Evolutionary conservation across 176 grass and related monocot species (phyloP).

Genomic region (Oryza meridionalis): DNA sequence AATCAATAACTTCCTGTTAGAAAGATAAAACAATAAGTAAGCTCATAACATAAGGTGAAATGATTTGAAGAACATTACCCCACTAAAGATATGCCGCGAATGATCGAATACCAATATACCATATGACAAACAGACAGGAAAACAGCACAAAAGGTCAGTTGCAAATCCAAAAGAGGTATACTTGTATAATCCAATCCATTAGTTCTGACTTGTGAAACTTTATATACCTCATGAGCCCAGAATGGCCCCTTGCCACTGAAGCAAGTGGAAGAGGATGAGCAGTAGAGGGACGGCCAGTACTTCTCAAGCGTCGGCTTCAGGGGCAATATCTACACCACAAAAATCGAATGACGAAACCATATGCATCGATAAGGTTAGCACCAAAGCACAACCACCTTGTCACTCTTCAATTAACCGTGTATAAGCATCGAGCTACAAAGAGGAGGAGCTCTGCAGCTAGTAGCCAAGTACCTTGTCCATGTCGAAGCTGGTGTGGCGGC

Average conservation of each 20-base stretch:
- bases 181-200: background rate
- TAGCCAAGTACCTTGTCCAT: conserved; percentile 44
- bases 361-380: background rate
- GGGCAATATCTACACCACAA: conserved; percentile 36
- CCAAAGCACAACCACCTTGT: background rate
- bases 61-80: conserved; percentile 44
- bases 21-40: background rate
- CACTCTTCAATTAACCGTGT: background rate
- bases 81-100: conserved; percentile 36
- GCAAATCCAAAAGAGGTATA: background rate
- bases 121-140: background rate
- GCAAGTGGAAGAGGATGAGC: conserved; percentile 50
- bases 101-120: background rate
- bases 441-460: background rate
- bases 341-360: background rate
- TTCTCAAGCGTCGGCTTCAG: conserved; percentile 33
- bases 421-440: background rate
- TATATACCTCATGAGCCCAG: conserved; percentile 63
- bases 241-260: conserved; percentile 58
- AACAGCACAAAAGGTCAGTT: conserved; percentile 30
- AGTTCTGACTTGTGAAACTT: conserved; percentile 1
- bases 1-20: background rate
- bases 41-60: background rate
- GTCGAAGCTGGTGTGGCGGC: conserved; percentile 49
- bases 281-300: conserved; percentile 64